phyloP scores from a whole-genome alignment of 768 basidiomycete genomes.

The Tephrocybe sp. region DNA sequence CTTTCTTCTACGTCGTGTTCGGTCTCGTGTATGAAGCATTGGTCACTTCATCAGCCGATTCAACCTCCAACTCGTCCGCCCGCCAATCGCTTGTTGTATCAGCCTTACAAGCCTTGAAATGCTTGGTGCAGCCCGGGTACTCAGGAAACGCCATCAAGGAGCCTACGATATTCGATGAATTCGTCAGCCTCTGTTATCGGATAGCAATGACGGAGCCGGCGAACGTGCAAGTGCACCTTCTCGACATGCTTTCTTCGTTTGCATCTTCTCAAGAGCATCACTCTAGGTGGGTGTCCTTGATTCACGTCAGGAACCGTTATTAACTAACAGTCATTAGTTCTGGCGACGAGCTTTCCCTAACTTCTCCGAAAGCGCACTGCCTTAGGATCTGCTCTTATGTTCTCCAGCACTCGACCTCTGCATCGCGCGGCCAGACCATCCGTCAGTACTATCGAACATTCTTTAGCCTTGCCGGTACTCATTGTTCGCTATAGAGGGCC shows the following conservation, averaged over 20 bases:
- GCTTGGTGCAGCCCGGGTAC: slow-evolving; percentile 76
- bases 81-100: slow-evolving; percentile 53
- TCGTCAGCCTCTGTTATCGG: slow-evolving; percentile 83
- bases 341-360: slow-evolving; percentile 37
- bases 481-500: slow-evolving; percentile 40
- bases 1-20: slow-evolving; percentile 87
- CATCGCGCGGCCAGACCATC: slow-evolving; percentile 46
- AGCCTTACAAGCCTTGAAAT: slow-evolving; percentile 73
- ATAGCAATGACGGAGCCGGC: slow-evolving; percentile 86
- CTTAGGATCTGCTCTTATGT: slow-evolving; percentile 81
- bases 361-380: slow-evolving; percentile 63
- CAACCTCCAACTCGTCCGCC: slow-evolving; percentile 38
- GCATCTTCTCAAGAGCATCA: slow-evolving; percentile 38
- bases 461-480: neutral
- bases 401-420: slow-evolving; percentile 67
- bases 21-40: slow-evolving; percentile 93
- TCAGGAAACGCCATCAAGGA: slow-evolving; percentile 80
- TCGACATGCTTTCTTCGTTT: slow-evolving; percentile 65
- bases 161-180: slow-evolving; percentile 83
- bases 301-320: neutral
- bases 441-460: slow-evolving; percentile 34
- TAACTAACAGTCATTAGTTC: slow-evolving; percentile 18
- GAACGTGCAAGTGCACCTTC: slow-evolving; percentile 63
- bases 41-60: slow-evolving; percentile 60
- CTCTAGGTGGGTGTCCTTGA: slow-evolving; percentile 17